Base-by-base conservation (phyloP, 768 basidiomycete species). In the Rubroboletus satanas region DNA sequence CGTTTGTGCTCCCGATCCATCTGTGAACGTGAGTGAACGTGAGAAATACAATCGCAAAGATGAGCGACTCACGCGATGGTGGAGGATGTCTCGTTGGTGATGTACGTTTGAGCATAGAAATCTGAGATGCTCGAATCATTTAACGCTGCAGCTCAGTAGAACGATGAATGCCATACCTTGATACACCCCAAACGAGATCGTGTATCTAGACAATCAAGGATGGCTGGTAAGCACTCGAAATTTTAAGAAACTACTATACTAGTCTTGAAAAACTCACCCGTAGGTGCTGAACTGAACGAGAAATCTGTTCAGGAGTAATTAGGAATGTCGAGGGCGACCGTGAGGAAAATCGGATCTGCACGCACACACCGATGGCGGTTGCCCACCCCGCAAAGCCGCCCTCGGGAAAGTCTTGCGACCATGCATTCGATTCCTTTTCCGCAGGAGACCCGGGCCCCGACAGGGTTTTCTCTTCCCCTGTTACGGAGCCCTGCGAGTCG, bases 1-100 rank as follows among this genome's bases (percentile, higher is more conserved):
- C 65, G 49, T 83, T 79, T 9, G 73, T 67, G 32, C 80, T 79
- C 10, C 82, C 83, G 31, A 83, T 74, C 72, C 71, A 77, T 33
- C 72, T 74, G 45, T 38, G 49, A 37, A 15, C 11, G 15, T 29
- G 28, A 32, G 18, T 59, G 33, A 52, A 58, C 29, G 5, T 18
- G 26, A n/a, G 14, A 10, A 55, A 28, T n/a, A 29, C 8, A 29
- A 53, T 28, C 26, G 10, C 14, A 31, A 31, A 37, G 49, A 43
- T 21, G 7, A 42, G 26, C n/a, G 51, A 52, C 75, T 56, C 49
- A 75, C 76, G 75, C 68, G n/a, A 77, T 74, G 23, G 69, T 61
- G 23, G 75, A 77, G 7, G 75, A 33, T 0, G 75, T 68, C 49
- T 71, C 48, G 35, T 70, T 69, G 26, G 71, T 69, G 39, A 78